phyloP scores from a whole-genome alignment of 768 basidiomycete species.

The Naganishia kalamii region DNA sequence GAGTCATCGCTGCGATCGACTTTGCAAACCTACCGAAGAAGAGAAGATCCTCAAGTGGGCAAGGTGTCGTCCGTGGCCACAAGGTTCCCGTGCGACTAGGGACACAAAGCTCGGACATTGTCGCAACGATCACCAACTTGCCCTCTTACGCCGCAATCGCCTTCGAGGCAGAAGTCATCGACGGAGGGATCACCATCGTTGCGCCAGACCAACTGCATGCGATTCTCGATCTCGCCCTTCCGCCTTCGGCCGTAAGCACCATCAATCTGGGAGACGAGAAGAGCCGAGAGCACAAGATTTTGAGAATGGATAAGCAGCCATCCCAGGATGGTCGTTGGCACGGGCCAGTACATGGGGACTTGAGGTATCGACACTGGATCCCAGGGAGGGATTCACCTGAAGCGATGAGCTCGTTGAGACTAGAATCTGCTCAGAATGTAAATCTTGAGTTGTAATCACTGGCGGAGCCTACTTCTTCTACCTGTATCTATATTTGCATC shows the following conservation, averaged over 20 bases:
- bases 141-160: neutral
- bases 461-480: too few relatives aligned
- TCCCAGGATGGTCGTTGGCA: neutral
- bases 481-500: too few relatives aligned
- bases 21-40: neutral
- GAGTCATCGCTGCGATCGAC: constrained; percentile 3
- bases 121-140: neutral
- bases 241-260: neutral
- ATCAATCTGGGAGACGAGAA: constrained; percentile 1
- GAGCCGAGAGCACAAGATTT: neutral
- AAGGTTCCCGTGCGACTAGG: neutral
- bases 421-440: neutral
- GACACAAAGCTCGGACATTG: neutral
- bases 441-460: neutral
- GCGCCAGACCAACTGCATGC: neutral
- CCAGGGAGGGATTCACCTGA: neutral
- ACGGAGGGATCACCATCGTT: neutral
- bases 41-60: too few relatives aligned
- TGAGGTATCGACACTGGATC: neutral
- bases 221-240: neutral
- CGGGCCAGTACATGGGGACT: neutral
- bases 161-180: neutral
- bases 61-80: neutral
- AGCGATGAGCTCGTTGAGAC: neutral
- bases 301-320: neutral